Evolutionary conservation across 108 stramenopile species (phyloP), one percentile per base, ranked within the genome.

Genomic region (Pseudonitzschia multiseries): DNA sequence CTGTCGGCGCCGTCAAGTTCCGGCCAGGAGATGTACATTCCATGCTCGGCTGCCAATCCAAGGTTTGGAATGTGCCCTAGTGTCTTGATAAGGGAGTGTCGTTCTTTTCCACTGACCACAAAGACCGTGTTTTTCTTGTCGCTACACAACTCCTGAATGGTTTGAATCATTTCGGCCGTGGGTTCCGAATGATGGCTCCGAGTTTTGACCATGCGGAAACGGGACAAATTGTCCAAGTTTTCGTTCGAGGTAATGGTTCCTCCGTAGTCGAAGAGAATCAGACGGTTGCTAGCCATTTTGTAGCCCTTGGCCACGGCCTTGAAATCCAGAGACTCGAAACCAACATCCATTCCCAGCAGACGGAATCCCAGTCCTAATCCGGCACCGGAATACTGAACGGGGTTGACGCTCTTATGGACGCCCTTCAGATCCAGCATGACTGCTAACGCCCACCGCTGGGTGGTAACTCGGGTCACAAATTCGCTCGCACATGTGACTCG

Each of bases 191-290:
- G 81, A 44, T 77, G 83, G 69, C 74, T 85, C 65, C 87, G 86
- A 71, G 92, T 94, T 75, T 98, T 99, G 31, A 99, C 89, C 84
- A 98, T 93, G 72, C 96, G 94, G 67, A 96, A 97, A 46, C 84
- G 72, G 8, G 83, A 83, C 65, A 94, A 75, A 79, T 79, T 84
- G 68, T 94, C 93, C 66, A 93, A 84, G 75, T 94, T 94, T 48
- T 99, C 98, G 69, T 98, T 97, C 52, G 84, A 83, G 1, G 98
- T 77, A 44, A 99, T 93, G 9, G 97, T 97, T 57, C 99, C 98
- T 26, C 96, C 97, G 68, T 97, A 99, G 73, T 99, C 99, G 50
- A 98, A 73, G 57, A 99, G 70, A 72, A 99, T 93, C 12, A 99
- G 83, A 12, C 99, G 79, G 15, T 84, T 78, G 48, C 79, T 74